Conservation (phyloP, 225 moss, liverwort and hornwort species). For the Marchantia paleacea region DNA sequence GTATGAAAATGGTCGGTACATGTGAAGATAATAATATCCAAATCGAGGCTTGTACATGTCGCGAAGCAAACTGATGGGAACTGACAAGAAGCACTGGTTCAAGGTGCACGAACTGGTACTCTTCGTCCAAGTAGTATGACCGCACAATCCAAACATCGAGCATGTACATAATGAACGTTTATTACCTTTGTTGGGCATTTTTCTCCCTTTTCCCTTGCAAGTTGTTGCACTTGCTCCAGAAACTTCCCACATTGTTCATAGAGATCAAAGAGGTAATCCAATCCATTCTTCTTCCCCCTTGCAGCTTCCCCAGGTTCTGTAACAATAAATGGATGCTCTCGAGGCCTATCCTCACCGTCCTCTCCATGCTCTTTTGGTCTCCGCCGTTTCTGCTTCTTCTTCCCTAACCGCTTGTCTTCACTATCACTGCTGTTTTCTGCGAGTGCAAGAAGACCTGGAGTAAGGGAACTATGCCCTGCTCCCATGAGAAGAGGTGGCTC, state of each 20-base stretch:
- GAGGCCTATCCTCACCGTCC: conserved; percentile 95
- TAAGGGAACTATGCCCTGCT: conserved; percentile 65
- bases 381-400: conserved; percentile 83
- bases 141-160: neutral
- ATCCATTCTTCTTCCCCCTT: conserved; percentile 93
- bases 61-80: neutral
- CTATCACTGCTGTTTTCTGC: conserved; percentile 92
- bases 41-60: neutral
- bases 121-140: neutral
- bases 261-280: conserved; percentile 94
- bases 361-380: conserved; percentile 91
- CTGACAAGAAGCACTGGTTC: neutral
- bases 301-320: conserved; percentile 97
- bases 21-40: neutral
- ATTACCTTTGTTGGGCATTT: conserved; percentile 97
- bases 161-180: neutral
- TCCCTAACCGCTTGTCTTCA: conserved; percentile 73
- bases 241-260: conserved; percentile 97
- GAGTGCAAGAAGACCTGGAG: conserved; percentile 71
- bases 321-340: conserved; percentile 96
- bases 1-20: neutral
- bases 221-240: conserved; percentile 92
- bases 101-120: neutral
- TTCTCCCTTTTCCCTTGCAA: conserved; percentile 95
- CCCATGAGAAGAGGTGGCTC: conserved; percentile 38